phyloP scores from a whole-genome alignment of 345 rosid genomes.

The Lepidium aucheri region DNA sequence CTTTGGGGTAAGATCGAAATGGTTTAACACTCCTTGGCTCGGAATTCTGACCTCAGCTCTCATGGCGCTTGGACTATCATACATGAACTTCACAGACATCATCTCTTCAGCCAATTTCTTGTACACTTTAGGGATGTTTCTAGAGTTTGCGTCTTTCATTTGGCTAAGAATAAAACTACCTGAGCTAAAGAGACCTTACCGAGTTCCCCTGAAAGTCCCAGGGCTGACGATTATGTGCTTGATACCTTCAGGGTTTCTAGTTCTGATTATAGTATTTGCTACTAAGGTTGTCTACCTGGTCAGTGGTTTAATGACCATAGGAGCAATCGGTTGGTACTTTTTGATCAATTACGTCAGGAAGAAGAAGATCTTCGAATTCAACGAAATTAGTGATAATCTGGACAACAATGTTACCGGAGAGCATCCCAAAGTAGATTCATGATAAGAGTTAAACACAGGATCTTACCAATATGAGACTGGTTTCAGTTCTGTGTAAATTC shows the following conservation, averaged over 20 bases:
- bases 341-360: constrained; percentile 41
- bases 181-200: constrained; percentile 44
- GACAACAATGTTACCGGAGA: constrained; percentile 17
- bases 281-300: constrained; percentile 53
- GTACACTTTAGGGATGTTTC: constrained; percentile 67
- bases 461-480: background rate
- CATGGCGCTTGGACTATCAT: constrained; percentile 46
- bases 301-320: constrained; percentile 51
- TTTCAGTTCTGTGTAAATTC: background rate
- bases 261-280: constrained; percentile 46
- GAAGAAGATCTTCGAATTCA: constrained; percentile 39
- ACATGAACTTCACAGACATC: constrained; percentile 45
- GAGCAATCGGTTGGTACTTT: constrained; percentile 58
- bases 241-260: constrained; percentile 50
- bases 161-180: constrained; percentile 59
- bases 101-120: constrained; percentile 59
- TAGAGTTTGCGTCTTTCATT: constrained; percentile 64
- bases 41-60: constrained; percentile 50
- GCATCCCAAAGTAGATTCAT: background rate
- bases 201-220: constrained; percentile 45
- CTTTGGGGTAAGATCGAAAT: constrained; percentile 43
- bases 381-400: constrained; percentile 15
- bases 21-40: constrained; percentile 76
- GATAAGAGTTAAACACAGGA: background rate
- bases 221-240: constrained; percentile 49